Evolutionary conservation across 768 basidiomycete genomes (phyloP).

Genomic region (Amanita phalloides): DNA sequence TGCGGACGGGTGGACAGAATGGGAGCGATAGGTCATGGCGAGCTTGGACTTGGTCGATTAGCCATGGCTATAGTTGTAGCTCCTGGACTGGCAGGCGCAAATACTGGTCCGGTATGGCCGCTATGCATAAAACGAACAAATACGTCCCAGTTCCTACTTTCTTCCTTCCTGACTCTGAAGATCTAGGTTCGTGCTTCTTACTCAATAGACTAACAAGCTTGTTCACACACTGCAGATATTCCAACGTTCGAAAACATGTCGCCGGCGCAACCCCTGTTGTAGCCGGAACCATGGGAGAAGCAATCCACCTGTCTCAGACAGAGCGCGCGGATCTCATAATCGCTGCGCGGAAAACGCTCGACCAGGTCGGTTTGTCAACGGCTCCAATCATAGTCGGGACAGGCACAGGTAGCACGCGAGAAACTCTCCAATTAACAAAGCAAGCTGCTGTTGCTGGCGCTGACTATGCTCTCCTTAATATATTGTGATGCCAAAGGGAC

Average conservation of each 20-base stretch:
- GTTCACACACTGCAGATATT: slow-evolving; percentile 34
- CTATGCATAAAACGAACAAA: not conserved
- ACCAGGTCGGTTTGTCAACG: slow-evolving; percentile 43
- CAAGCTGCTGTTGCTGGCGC: slow-evolving; percentile 82
- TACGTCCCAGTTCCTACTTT: slow-evolving; percentile 85
- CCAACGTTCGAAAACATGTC: slow-evolving; percentile 59
- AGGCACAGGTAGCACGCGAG: slow-evolving; percentile 74
- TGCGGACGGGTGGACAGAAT: slow-evolving; percentile 59
- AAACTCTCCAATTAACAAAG: slow-evolving; percentile 63
- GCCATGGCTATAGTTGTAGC: not conserved
- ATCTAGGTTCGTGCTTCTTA: slow-evolving; percentile 52
- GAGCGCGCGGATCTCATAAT: slow-evolving; percentile 61
- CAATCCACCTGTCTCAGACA: slow-evolving; percentile 54
- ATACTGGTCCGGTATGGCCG: not conserved
- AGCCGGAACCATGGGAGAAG: slow-evolving; percentile 82
- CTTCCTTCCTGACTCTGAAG: slow-evolving; percentile 65
- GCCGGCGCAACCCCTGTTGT: slow-evolving; percentile 66
- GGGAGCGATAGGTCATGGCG: slow-evolving; percentile 77
- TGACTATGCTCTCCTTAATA: slow-evolving; percentile 52
- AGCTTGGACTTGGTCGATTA: slow-evolving; percentile 47
- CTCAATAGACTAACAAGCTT: not conserved
- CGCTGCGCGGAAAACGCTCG: slow-evolving; percentile 60
- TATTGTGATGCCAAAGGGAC: no score
- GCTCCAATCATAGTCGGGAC: slow-evolving; percentile 77
- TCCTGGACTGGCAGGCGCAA: not conserved